These are phyloP conservation scores for Suillus decipiens DNA, from an alignment of 768 basidiomycete species.

Conservation along the genomic window DNA sequence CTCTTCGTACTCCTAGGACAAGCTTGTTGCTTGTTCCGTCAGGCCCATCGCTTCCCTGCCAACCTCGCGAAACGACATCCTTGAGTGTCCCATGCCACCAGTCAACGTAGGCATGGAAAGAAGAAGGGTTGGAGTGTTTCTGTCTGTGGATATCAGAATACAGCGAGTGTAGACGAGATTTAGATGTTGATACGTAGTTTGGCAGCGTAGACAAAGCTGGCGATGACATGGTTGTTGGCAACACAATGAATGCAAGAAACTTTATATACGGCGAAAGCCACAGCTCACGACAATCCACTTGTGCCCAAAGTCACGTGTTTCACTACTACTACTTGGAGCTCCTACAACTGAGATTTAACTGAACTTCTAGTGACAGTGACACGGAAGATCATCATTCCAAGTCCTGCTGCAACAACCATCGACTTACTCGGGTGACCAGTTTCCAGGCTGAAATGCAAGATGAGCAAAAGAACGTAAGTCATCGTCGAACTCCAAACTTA, in stretches of 20 bases:
- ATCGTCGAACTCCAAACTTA: conserved; percentile 15
- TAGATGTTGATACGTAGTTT: conserved; percentile 32
- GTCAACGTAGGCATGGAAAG: conserved; percentile 76
- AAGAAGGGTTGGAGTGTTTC: conserved; percentile 80
- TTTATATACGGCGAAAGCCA: background rate
- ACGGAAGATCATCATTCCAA: background rate
- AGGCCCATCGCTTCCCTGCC: conserved; percentile 37
- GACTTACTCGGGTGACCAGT: conserved; percentile 24
- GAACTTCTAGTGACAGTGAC: background rate
- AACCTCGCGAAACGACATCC: conserved; percentile 56
- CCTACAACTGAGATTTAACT: background rate
- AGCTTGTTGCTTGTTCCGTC: conserved; percentile 46
- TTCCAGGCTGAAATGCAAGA: conserved; percentile 12
- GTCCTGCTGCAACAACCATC: background rate
- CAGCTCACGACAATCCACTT: background rate
- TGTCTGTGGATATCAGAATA: conserved; percentile 89
- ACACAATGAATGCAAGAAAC: conserved; percentile 20
- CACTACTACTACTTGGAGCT: background rate
- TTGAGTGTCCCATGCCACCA: conserved; percentile 86
- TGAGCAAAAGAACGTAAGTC: background rate
- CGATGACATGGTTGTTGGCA: conserved; percentile 7
- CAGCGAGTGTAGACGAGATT: conserved; percentile 68
- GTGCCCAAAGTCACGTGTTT: background rate
- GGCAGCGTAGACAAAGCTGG: conserved; percentile 25
- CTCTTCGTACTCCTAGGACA: conserved; percentile 55